Base-by-base conservation (phyloP, 192 early-diverging fungal genomes). In the Coemansia sp. region DNA sequence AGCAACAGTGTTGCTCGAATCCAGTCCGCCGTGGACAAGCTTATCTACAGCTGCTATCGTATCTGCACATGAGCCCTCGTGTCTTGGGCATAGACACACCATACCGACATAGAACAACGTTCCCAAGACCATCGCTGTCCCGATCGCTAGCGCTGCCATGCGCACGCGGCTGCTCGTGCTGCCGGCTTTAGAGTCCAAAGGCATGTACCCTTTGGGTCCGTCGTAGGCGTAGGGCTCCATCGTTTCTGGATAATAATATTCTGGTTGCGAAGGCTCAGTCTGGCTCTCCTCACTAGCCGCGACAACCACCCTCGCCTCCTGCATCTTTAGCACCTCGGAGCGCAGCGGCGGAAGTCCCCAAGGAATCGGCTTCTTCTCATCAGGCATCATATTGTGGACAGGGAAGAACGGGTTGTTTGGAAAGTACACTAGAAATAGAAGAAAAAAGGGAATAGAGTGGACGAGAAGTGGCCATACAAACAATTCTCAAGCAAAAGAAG, bases 301-400 rank as follows among this genome's bases (percentile, higher is more conserved):
- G 7, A 19, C 22, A 23, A 4, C 19, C 23, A 0, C n/a, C 0
- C 16, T 32, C 26, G 28, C 54, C 4, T 27, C 54, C 8, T 22
- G 38, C 41, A 38, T 24, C 31, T 38, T 25, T 30, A 25, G 44
- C 23, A 59, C 65, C 56, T 77, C 74, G 24, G 69, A 67, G 12
- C 76, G 67, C 50, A 80, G 61, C 21, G 77, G 77, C 18, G 77
- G 77, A n/a, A 80, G 61, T 5, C 71, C 68, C 77, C 77, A 80
- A 16, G 71, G 71, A 10, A 80, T 67, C 7, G 71, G 60, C 50
- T 74, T 80, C 64, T 80, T 80, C 47, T 80, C 77, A 54, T 74
- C 77, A 6, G 69, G 77, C 18, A 80, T 68, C 77, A 80, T 80
- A 21, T 47, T 67, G 28, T 54, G 58, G 53, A 64, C 18, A 65